Percentiles rank a stretch among this genome's conserved stretches.
phyloP scores from a whole-genome alignment of 2,329 filamentous ascomycete genomes.

The Pseudogymnoascus sp. region DNA sequence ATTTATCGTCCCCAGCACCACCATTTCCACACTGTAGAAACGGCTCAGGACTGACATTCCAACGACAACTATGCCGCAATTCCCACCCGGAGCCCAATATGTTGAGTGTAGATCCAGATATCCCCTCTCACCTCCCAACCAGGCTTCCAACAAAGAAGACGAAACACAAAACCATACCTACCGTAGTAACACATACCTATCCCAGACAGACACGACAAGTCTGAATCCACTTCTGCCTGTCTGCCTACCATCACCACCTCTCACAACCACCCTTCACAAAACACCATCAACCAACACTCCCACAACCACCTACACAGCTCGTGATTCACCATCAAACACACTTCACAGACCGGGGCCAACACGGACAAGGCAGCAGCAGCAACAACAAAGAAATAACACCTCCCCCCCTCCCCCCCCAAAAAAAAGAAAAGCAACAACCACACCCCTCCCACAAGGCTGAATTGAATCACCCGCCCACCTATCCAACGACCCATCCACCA shows the following conservation, averaged over 20 bases:
- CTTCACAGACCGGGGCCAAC: neutral
- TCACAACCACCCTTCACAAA: neutral
- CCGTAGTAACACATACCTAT: neutral
- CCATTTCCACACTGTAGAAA: neutral
- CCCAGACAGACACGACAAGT: neutral
- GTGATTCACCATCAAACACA: neutral
- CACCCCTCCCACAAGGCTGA: neutral
- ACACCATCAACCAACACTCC: neutral
- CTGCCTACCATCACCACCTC: neutral
- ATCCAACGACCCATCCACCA: neutral
- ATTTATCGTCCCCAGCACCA: neutral
- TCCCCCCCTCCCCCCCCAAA: neutral
- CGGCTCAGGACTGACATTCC: neutral
- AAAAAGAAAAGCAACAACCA: neutral
- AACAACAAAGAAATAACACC: neutral
- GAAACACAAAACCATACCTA: neutral
- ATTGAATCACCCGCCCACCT: neutral
- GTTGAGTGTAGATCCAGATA: neutral
- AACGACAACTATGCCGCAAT: neutral
- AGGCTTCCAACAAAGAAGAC: neutral
- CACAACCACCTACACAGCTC: neutral
- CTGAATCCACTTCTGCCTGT: neutral
- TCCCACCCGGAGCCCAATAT: neutral
- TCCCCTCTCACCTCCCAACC: neutral
- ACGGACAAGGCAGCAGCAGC: neutral